phyloP scores from a whole-genome alignment of 2,329 filamentous ascomycete species.

The Trichoderma atrobrunneum region DNA sequence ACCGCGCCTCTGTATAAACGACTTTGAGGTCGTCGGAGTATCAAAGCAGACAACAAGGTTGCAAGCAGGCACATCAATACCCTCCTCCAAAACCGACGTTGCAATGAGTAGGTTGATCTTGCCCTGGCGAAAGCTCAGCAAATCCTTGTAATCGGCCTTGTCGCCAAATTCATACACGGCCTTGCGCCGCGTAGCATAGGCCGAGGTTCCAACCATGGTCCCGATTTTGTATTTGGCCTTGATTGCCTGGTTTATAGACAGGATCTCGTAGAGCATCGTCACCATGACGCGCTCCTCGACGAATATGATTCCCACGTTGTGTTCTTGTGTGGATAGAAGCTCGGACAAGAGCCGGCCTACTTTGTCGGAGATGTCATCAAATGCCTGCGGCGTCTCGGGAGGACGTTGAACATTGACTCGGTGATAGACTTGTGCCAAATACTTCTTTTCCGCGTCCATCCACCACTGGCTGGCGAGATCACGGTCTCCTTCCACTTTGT shows the following conservation, averaged over 20 bases:
- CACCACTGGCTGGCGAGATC: constrained; percentile 42
- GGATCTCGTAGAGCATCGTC: constrained; percentile 55
- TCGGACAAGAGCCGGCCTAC: constrained; percentile 50
- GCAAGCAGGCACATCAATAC: constrained; percentile 64
- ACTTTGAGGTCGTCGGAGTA: constrained; percentile 48
- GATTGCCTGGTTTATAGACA: constrained; percentile 51
- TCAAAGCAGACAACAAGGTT: constrained; percentile 61
- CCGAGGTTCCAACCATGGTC: constrained; percentile 55
- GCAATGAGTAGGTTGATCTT: constrained; percentile 57
- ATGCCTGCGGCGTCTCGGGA: constrained; percentile 19
- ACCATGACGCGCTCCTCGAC: constrained; percentile 62
- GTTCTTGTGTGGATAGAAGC: constrained; percentile 43
- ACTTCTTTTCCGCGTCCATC: constrained; percentile 51
- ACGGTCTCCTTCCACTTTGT: constrained; percentile 22
- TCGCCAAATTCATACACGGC: constrained; percentile 41
- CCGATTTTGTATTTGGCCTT: constrained; percentile 49
- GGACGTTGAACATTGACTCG: constrained; percentile 30
- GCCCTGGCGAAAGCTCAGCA: constrained; percentile 52
- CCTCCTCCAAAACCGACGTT: constrained; percentile 65
- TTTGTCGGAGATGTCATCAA: constrained; percentile 54
- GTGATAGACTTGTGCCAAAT: constrained; percentile 49
- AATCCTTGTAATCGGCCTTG: constrained; percentile 32
- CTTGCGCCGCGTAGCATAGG: constrained; percentile 33
- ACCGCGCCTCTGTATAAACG: constrained; percentile 57
- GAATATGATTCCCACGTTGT: constrained; percentile 63